These are phyloP conservation scores for Penicillium taxi DNA, from an alignment of 495 filamentous ascomycete species.

Conservation along the genomic window DNA sequence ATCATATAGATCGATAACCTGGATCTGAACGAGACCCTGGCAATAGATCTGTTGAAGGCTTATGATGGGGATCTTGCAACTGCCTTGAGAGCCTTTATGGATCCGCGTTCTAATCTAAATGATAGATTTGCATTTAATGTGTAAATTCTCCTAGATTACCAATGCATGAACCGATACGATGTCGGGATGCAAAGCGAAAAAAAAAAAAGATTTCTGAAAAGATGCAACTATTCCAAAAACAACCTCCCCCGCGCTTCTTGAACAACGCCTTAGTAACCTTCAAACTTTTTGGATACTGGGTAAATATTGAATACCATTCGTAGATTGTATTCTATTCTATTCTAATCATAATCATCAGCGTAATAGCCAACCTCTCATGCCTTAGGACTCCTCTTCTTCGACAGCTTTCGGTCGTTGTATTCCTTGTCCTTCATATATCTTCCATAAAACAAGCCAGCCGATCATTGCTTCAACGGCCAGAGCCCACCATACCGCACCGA, in stretches of 20 bases:
- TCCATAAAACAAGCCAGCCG: constrained; percentile 44
- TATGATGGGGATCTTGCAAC: constrained; percentile 68
- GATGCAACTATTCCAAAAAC: no score
- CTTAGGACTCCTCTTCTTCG: constrained; percentile 13
- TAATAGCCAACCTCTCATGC: not conserved
- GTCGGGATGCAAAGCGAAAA: not conserved
- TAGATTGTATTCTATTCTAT: no score
- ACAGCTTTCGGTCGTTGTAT: constrained; percentile 25
- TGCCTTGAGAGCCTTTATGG: constrained; percentile 60
- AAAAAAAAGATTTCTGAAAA: not conserved
- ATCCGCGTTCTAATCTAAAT: constrained; percentile 28
- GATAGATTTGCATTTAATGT: no score
- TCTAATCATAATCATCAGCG: no score
- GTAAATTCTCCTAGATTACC: no score
- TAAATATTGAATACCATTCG: no score
- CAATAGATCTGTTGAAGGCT: constrained; percentile 73
- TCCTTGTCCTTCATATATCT: constrained; percentile 47
- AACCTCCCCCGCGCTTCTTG: no score
- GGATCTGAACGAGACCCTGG: constrained; percentile 69
- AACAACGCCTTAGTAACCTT: no score
- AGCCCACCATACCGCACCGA: constrained; percentile 66
- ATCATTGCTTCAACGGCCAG: constrained; percentile 44
- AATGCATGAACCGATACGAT: no score
- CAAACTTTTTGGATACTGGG: no score
- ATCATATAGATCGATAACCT: constrained; percentile 67